Evolutionary conservation across 768 basidiomycete genomes (phyloP).

Genomic region (Pulveroboletus sp.): DNA sequence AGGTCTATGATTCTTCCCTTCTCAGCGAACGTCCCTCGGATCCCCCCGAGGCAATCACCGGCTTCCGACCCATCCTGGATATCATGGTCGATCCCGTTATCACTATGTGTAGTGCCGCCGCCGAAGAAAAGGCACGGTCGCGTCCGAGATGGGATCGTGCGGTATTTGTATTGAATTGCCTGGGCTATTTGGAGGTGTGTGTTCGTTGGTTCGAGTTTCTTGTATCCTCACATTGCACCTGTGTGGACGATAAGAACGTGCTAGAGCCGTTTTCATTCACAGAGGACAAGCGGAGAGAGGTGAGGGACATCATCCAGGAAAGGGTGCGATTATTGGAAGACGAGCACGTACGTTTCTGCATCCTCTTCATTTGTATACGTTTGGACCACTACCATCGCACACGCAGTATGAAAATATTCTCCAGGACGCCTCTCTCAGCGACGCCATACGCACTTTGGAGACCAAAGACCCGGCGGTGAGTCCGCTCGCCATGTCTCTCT

Average conservation of each 20-base stretch:
- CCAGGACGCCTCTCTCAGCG: conserved; percentile 25
- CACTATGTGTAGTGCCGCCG: conserved; percentile 63
- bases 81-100: conserved; percentile 82
- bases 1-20: conserved; percentile 83
- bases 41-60: conserved; percentile 7
- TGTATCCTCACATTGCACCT: neutral
- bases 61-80: conserved; percentile 54
- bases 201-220: neutral
- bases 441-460: conserved; percentile 20
- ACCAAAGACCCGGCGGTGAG: conserved; percentile 23
- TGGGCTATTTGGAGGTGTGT: conserved; percentile 70
- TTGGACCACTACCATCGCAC: neutral
- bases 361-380: neutral
- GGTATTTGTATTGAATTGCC: conserved; percentile 82
- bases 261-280: conserved; percentile 70
- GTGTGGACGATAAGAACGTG: conserved; percentile 41
- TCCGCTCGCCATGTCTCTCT: neutral
- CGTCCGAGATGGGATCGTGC: conserved; percentile 71
- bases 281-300: conserved; percentile 46
- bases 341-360: conserved; percentile 67
- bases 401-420: conserved; percentile 22
- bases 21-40: conserved; percentile 43
- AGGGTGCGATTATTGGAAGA: conserved; percentile 62
- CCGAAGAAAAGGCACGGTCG: conserved; percentile 56
- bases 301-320: conserved; percentile 59